phyloP scores from a whole-genome alignment of 1,284 basidiomycete species.

The Phenoliferia sp. region DNA sequence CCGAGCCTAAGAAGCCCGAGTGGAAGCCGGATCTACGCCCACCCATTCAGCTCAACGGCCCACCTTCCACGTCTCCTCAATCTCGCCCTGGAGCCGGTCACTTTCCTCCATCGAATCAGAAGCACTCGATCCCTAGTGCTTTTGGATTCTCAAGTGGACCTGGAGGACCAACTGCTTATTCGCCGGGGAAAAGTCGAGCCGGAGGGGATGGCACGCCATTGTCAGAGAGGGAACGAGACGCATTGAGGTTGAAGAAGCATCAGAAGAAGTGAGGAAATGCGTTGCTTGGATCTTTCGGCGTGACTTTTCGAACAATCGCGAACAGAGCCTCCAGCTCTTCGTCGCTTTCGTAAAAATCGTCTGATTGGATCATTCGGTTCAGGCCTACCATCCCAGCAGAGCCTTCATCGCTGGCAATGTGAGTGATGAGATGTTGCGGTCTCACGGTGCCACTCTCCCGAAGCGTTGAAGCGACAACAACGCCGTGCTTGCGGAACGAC shows the following conservation, averaged over 20 bases:
- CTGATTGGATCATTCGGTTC: too few relatives aligned
- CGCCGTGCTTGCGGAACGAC: too few relatives aligned
- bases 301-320: too few relatives aligned
- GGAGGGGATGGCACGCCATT: neutral
- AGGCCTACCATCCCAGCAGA: too few relatives aligned
- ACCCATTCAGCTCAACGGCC: constrained; percentile 13
- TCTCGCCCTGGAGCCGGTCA: neutral
- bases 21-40: constrained; percentile 15
- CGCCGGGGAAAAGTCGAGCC: neutral
- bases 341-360: too few relatives aligned
- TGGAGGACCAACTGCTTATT: neutral
- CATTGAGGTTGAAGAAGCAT: neutral
- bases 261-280: neutral
- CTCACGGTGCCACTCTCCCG: too few relatives aligned
- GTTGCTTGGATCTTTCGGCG: neutral
- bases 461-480: too few relatives aligned
- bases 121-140: neutral
- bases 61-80: neutral
- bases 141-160: neutral
- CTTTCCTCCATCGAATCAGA: neutral
- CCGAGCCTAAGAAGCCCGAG: neutral
- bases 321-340: too few relatives aligned
- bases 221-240: neutral
- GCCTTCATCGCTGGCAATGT: too few relatives aligned
- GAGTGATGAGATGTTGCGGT: too few relatives aligned